Base-by-base conservation (phyloP, 345 rosid species). In the Eutrema yunnanense region DNA sequence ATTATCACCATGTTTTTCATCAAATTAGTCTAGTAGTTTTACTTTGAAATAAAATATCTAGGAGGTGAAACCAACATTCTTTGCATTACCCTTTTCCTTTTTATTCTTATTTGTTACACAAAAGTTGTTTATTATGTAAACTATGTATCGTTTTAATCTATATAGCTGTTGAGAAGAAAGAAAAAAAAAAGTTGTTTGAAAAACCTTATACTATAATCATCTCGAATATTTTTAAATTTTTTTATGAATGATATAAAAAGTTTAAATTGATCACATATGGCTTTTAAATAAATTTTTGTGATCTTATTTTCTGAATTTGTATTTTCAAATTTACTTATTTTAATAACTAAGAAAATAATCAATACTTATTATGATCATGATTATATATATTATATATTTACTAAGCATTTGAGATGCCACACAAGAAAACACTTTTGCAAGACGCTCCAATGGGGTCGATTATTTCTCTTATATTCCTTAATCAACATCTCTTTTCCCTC, bases 11-110 rank as follows among this genome's bases (percentile, higher is more conserved):
- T 46, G 67, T 5, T 49, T 75, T 75, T 43, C 63, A 68, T 60
- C 62, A 75, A 67, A 75, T 30, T 52, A 52, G 34, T 34, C 38
- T 74, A 65, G 9, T 47, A n/a, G n/a, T 59, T 41, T 6, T 27
- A 27, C 34, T 50, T 34, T 8, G 0, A 48, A 32, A 43, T 4
- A 44, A 51, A 62, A 52, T 61, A 53, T 50, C 9, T 34, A 34
- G 30, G 55, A 43, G 14, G 47, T 60, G 43, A 75, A 75, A 68
- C 69, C 55, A 69, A 62, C 37, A 74, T 49, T 66, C 36, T 74
- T 66, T 53, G 43, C 12, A 44, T 27, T 19, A 19, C 22, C 22
- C 1, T 19, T 65, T 59, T n/a, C 10, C 63, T 19, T 38, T 56
- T 56, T 5, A 8, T 47, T 56, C 10, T 44, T 43, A 2, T 34